These are phyloP conservation scores for Gracilaria caudata DNA, from an alignment of 23 red algal species.

Conservation along the genomic window DNA sequence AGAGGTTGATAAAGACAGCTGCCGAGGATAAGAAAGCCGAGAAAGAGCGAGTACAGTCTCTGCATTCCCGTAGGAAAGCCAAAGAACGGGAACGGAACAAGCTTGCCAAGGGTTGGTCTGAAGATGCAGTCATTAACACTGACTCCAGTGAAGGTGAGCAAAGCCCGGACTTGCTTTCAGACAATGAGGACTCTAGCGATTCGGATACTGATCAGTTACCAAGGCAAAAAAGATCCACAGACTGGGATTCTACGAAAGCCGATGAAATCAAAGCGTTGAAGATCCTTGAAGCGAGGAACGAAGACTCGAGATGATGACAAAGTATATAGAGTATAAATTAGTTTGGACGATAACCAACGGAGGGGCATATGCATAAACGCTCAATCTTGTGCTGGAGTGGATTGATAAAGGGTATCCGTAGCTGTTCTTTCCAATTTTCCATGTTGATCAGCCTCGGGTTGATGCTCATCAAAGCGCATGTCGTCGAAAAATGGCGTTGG, in stretches of 20 bases:
- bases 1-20: conserved; percentile 32
- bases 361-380: too few relatives aligned
- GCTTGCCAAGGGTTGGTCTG: not conserved
- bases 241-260: not conserved
- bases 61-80: conserved; percentile 43
- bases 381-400: not conserved
- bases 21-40: conserved; percentile 67
- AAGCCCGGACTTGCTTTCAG: not conserved
- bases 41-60: conserved; percentile 59
- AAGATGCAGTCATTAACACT: not conserved
- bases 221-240: too few relatives aligned
- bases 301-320: not conserved
- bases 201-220: not conserved
- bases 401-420: not conserved
- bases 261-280: conserved; percentile 27
- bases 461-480: not conserved
- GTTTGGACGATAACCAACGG: not conserved
- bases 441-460: not conserved
- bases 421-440: not conserved
- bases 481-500: conserved; percentile 16
- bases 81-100: conserved; percentile 40
- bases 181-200: not conserved
- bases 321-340: not conserved
- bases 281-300: conserved; percentile 1
- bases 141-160: not conserved